Evolutionary conservation across 2,329 filamentous ascomycete species (phyloP).

Genomic region (Fusarium scirpi): DNA sequence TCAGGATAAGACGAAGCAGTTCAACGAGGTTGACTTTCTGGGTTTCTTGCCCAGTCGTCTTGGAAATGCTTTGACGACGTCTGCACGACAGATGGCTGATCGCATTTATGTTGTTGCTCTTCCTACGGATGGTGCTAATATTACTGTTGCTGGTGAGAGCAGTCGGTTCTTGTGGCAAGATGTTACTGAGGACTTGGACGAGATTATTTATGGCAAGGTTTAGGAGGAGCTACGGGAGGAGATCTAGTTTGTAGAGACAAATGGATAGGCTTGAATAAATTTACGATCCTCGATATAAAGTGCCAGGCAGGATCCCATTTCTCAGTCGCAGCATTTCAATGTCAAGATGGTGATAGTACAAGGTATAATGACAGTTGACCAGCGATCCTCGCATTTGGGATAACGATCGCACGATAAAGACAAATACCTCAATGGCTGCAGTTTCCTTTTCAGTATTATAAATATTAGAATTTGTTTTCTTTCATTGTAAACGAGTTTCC

Average conservation of each 20-base stretch:
- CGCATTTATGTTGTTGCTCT: background rate
- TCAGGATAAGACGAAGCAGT: background rate
- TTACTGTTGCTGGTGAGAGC: background rate
- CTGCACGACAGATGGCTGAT: background rate
- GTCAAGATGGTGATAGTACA: too few species aligned
- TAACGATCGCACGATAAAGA: too few species aligned
- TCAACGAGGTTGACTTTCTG: background rate
- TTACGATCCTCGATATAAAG: background rate
- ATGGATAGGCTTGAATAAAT: too few species aligned
- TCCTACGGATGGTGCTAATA: background rate
- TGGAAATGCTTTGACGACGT: background rate
- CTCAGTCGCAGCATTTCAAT: fast-evolving
- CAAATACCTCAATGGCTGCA: too few species aligned
- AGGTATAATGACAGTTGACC: too few species aligned
- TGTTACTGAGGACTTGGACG: background rate
- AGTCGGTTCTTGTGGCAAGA: background rate
- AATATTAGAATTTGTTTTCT: too few species aligned
- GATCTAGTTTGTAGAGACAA: background rate
- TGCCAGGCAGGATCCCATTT: background rate
- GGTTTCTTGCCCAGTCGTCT: background rate
- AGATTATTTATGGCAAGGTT: background rate
- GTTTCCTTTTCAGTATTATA: too few species aligned
- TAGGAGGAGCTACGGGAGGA: background rate
- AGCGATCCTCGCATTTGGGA: too few species aligned
- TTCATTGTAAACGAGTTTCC: too few species aligned